Conservation (phyloP, 2,329 filamentous ascomycete genomes). For the Beauveria sp. region DNA sequence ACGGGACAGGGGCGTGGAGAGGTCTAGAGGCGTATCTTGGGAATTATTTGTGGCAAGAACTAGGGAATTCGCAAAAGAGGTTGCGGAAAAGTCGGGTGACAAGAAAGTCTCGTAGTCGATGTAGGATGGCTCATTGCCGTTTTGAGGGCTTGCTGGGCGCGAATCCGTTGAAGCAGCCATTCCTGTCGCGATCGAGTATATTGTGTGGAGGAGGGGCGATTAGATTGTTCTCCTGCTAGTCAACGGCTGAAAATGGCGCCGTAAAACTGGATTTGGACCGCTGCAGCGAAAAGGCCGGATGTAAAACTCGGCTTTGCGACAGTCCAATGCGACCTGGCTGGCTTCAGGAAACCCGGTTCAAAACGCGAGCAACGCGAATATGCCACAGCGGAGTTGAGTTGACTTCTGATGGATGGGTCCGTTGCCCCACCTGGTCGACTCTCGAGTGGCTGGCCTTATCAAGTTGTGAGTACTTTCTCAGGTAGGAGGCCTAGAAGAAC, state of each 20-base stretch:
- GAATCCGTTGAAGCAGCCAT: slow-evolving; percentile 4
- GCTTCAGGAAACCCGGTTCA: not conserved
- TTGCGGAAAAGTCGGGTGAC: slow-evolving; percentile 70
- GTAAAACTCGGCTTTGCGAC: not conserved
- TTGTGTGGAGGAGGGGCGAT: not conserved
- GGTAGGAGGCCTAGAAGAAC: not conserved
- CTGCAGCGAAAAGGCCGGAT: not conserved
- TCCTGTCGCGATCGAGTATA: not conserved
- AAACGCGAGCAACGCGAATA: not conserved
- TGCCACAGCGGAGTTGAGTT: not conserved
- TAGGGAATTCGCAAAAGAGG: slow-evolving; percentile 79
- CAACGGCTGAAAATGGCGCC: not conserved
- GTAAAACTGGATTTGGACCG: not conserved
- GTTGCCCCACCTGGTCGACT: not conserved
- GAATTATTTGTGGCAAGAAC: slow-evolving; percentile 88
- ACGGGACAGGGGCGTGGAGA: slow-evolving; percentile 85
- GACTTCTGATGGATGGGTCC: not conserved
- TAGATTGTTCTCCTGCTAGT: not conserved
- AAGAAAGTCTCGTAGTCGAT: slow-evolving; percentile 95
- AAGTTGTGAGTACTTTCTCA: not conserved
- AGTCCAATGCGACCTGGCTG: not conserved
- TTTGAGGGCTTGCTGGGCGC: slow-evolving; percentile 19
- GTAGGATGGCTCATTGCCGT: slow-evolving; percentile 65
- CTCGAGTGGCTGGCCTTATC: not conserved
- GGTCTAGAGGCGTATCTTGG: slow-evolving; percentile 80